Conservation (phyloP, 345 rosid species). For the Syzygium aromaticum region DNA sequence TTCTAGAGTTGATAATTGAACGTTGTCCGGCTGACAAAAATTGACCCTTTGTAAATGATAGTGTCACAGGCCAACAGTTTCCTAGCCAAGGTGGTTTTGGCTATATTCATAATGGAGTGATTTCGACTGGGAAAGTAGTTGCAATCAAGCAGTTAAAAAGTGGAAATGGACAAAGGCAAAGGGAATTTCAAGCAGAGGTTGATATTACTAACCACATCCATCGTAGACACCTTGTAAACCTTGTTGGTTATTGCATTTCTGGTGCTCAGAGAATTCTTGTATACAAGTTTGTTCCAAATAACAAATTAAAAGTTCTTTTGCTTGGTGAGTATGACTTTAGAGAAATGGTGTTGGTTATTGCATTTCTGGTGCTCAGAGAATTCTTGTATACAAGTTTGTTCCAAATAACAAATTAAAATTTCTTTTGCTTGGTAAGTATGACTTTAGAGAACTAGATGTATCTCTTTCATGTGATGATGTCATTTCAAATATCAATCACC, state of each 20-base stretch:
- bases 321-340: no score
- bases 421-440: no score
- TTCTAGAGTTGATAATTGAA: slow-evolving; percentile 81
- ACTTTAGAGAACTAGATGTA: no score
- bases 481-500: no score
- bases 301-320: no score
- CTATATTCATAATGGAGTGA: no score
- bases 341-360: slow-evolving; percentile 45
- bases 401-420: no score
- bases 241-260: slow-evolving; percentile 54
- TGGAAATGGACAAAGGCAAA: slow-evolving; percentile 49
- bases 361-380: slow-evolving; percentile 20
- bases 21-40: slow-evolving; percentile 50
- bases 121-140: slow-evolving; percentile 1
- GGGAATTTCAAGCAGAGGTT: slow-evolving; percentile 59
- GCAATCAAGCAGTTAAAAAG: slow-evolving; percentile 60
- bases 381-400: no score
- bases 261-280: slow-evolving; percentile 10
- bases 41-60: slow-evolving; percentile 45
- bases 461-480: no score
- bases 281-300: no score
- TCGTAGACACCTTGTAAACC: slow-evolving; percentile 29
- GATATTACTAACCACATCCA: slow-evolving; percentile 5
- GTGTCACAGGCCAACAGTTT: not conserved
- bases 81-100: slow-evolving; percentile 44